A percentile compares a stretch with the other conserved stretches of the same genome.
These are phyloP conservation scores for Psilocybe cubensis DNA, from an alignment of 768 basidiomycete species.

Conservation along the genomic window DNA sequence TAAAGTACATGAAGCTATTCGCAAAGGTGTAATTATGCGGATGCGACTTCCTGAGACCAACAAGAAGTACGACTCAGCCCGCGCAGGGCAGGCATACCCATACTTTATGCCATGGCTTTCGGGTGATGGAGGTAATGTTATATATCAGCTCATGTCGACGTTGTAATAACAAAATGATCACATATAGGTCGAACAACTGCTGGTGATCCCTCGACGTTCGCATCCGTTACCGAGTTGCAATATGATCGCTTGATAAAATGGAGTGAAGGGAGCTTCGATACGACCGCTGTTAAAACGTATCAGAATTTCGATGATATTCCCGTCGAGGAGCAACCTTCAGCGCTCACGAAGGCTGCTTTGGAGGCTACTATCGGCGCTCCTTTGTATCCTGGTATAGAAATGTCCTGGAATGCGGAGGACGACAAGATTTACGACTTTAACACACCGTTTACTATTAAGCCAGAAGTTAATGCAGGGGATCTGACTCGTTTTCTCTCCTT, in stretches of 20 bases:
- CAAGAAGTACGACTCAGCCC: constrained; percentile 16
- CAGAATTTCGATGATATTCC: constrained; percentile 21
- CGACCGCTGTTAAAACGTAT: constrained; percentile 3
- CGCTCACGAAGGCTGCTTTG: constrained; percentile 30
- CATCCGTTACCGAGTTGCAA: constrained; percentile 31
- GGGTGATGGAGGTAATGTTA: constrained; percentile 26
- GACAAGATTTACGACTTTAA: constrained; percentile 22
- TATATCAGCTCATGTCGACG: not conserved
- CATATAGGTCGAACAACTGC: constrained; percentile 5
- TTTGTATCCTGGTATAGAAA: constrained; percentile 38
- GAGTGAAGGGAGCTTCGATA: constrained; percentile 27
- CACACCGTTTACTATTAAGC: constrained; percentile 29
- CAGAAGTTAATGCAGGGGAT: constrained; percentile 27
- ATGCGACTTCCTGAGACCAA: constrained; percentile 18
- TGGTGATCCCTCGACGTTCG: constrained; percentile 20
- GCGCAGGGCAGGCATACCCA: constrained; percentile 17
- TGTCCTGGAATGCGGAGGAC: constrained; percentile 33
- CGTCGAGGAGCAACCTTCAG: constrained; percentile 21
- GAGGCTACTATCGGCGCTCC: constrained; percentile 34
- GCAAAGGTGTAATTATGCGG: constrained; percentile 12
- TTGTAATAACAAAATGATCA: not conserved
- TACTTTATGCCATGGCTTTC: constrained; percentile 38
- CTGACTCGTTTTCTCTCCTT: constrained; percentile 32
- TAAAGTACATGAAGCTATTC: constrained; percentile 2
- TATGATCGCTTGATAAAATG: constrained; percentile 32